phyloP scores from a whole-genome alignment of 768 basidiomycete species.

The Chlorophyllum brunneum region DNA sequence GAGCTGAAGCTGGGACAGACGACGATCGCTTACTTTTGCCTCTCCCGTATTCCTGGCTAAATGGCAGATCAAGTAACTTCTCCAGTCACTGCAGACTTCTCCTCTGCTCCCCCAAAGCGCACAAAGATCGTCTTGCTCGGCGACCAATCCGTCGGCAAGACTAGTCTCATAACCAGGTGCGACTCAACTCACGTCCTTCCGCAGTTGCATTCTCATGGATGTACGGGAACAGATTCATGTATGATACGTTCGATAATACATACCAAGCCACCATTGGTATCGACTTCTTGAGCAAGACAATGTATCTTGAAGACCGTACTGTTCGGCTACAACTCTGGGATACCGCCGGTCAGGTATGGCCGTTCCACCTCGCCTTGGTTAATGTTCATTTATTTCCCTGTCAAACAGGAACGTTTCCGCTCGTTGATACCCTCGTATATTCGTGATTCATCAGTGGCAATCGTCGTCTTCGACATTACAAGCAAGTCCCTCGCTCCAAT shows the following conservation, averaged over 20 bases:
- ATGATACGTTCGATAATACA: constrained; percentile 99
- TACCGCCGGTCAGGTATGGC: constrained; percentile 85
- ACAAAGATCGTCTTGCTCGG: constrained; percentile 96
- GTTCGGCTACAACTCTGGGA: constrained; percentile 98
- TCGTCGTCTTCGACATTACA: constrained; percentile 98
- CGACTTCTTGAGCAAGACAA: constrained; percentile 99
- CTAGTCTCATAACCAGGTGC: constrained; percentile 93
- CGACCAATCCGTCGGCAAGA: constrained; percentile 98
- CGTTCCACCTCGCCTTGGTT: neutral
- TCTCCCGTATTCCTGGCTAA: too few relatives aligned
- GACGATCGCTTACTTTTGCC: neutral
- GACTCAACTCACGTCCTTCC: constrained; percentile 18
- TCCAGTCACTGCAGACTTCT: constrained; percentile 78
- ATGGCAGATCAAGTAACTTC: constrained; percentile 50
- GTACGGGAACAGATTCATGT: constrained; percentile 73
- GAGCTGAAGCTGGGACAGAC: constrained; percentile 1
- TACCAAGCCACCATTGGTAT: constrained; percentile 98
- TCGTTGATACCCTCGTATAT: constrained; percentile 98
- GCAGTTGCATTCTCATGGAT: neutral
- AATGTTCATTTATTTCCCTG: neutral
- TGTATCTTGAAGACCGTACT: constrained; percentile 98
- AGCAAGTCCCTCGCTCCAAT: constrained; percentile 50
- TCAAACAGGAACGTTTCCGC: constrained; percentile 89
- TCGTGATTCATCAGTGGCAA: constrained; percentile 96
- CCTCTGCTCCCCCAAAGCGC: constrained; percentile 86